Percentiles rank a stretch among this genome's conserved stretches.
These are phyloP conservation scores for Penicillium rolfsii DNA, from an alignment of 2,329 filamentous ascomycete genomes.

Conservation along the genomic window DNA sequence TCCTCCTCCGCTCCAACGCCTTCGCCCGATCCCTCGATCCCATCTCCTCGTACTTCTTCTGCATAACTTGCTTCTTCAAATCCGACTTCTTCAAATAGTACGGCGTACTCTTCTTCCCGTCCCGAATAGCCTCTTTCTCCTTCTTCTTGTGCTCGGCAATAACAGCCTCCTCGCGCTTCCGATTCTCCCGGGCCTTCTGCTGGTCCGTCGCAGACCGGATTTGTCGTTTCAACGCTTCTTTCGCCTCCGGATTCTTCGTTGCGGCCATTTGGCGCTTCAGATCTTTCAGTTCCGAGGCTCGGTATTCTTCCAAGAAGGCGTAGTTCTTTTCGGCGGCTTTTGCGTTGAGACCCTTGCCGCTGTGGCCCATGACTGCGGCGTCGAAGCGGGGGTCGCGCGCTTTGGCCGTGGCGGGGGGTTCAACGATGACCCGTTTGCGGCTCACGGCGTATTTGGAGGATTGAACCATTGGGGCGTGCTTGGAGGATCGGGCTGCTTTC, in stretches of 20 bases:
- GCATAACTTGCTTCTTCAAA: conserved; percentile 81
- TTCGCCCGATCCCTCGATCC: conserved; percentile 82
- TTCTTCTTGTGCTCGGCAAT: conserved; percentile 74
- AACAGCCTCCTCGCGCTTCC: conserved; percentile 71
- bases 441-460: conserved; percentile 83
- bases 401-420: conserved; percentile 58
- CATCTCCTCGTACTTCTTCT: conserved; percentile 79
- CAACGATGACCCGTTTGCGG: conserved; percentile 74
- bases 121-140: conserved; percentile 81
- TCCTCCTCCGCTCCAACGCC: conserved; percentile 81
- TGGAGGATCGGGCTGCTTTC: conserved; percentile 62
- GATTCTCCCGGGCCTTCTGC: conserved; percentile 69
- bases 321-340: conserved; percentile 71
- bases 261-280: conserved; percentile 70
- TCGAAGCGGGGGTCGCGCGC: conserved; percentile 89
- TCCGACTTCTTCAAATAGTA: conserved; percentile 93
- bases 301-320: conserved; percentile 84
- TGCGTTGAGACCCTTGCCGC: conserved; percentile 37
- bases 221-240: conserved; percentile 71
- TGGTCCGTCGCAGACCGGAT: conserved; percentile 78
- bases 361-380: conserved; percentile 53
- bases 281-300: conserved; percentile 77
- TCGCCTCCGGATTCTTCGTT: conserved; percentile 66
- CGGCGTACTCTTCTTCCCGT: conserved; percentile 78
- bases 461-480: conserved; percentile 85